Base-by-base conservation (phyloP, 2,329 filamentous ascomycete species). In the Leptographium procerum region DNA sequence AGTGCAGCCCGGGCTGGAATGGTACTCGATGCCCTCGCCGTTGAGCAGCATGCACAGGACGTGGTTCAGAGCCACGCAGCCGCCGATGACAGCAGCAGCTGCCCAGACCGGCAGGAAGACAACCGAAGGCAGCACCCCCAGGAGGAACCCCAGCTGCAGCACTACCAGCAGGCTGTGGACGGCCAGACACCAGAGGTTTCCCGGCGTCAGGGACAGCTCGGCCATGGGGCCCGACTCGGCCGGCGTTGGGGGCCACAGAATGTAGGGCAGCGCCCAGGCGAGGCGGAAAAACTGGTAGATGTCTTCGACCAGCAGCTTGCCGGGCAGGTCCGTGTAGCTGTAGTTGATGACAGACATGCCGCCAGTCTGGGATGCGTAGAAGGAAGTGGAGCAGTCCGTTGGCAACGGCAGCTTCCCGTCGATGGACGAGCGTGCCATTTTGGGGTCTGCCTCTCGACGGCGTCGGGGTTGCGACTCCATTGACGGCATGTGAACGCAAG, bases 111-210 rank as follows among this genome's bases (percentile, higher is more conserved):
- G 77, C 62, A 79, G 61, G 57, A 82, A 61, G 56, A 77, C 36
- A 47, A 73, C 68, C 2, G 81, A 67, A 0, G 85, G 80, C 2
- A 90, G 65, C 3, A 89, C 65, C 0, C 76, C 75, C 0, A 86
- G 16, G 10, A 90, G 66, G 66, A 89, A 87, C 0, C 65, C 64
- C 0, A 81, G 63, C 70, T 90, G 86, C n/a, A 81, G 66, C 13
- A 85, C 57, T 33, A 78, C 66, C 4, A 90, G 75, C 47, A 87
- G 57, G 3, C 74, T 34, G 64, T 91, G 87, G 7, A 87, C 66
- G 19, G 70, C 65, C 26, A 89, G 68, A 59, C 77, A 80, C 63
- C 75, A 77, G 1, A 83, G 36, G 63, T 90, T 90, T 50, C 71
- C 68, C 16, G 65, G 60, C 0, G 80, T 85, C 1, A 77, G 77